Conservation (phyloP, 139 green algal genomes). For the Volvox africanus region DNA sequence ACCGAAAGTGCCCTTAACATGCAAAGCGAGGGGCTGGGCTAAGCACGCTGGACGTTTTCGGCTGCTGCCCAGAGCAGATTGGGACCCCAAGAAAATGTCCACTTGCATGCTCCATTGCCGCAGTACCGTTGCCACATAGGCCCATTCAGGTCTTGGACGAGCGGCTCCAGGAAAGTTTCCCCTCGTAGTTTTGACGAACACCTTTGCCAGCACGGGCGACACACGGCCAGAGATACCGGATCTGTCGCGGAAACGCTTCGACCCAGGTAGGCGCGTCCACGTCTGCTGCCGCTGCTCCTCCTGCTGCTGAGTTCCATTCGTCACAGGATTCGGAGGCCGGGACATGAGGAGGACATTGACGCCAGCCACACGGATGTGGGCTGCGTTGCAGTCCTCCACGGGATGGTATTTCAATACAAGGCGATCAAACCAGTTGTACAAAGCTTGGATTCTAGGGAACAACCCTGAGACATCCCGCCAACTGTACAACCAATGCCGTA, state of each 20-base stretch:
- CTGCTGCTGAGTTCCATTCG: background rate
- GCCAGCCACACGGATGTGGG: background rate
- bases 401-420: background rate
- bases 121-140: conserved; percentile 5
- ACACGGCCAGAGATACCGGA: background rate
- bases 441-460: background rate
- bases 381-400: background rate
- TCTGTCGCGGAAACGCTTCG: background rate
- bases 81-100: background rate
- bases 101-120: conserved; percentile 49
- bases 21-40: background rate
- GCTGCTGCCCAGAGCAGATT: background rate
- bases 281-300: background rate
- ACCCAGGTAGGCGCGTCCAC: background rate
- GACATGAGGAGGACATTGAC: conserved; percentile 11
- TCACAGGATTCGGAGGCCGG: background rate
- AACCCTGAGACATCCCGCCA: background rate
- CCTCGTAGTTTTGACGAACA: background rate
- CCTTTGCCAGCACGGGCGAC: background rate
- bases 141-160: conserved; percentile 8
- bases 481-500: background rate
- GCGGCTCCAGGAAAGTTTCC: background rate
- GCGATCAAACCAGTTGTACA: background rate
- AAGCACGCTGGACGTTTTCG: background rate
- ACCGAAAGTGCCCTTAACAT: conserved; percentile 18